Base-by-base conservation (phyloP, 2,329 filamentous ascomycete genomes). In the Teratosphaeria gauchensis region DNA sequence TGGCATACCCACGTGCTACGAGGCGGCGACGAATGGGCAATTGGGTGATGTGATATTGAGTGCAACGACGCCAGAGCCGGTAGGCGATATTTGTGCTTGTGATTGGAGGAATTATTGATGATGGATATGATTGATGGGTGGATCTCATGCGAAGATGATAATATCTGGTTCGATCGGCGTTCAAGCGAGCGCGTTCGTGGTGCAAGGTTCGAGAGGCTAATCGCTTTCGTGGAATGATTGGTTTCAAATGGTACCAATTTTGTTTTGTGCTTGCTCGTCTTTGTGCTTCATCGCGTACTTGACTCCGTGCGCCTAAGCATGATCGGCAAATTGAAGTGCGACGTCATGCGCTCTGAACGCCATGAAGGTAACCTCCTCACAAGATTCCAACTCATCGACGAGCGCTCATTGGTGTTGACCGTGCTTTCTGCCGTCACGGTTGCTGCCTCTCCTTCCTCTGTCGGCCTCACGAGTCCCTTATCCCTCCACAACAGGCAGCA, bases 1-100 rank as follows among this genome's bases (percentile, higher is more conserved):
- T 1, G 76, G 76, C 6, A 75, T 80, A 2, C 85, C 84, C 0
- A 75, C 77, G 21, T 88, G 86, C 69, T 77, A 76, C 63, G 73
- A 73, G n/a, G 42, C 19, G 59, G 72, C 68, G 31, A 65, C 64
- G 2, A 72, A 76, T 63, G 75, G 76, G 1, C 59, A 59, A 30
- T 54, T 69, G 1, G 76, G 74, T 11, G 66, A 72, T 8, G 61
- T 68, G 54, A 67, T 78, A 28, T 67, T 65, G n/a, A 65, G 66
- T 7, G 71, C 66, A 3, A 61, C 78, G 8, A 61, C 66, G 14
- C 62, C 74, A 4, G 69, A 75, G 64, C 69, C 73, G 32, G 65
- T 64, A 12, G 64, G 64, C 4, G 67, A 66, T 2, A 61, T 75
- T 48, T 81, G 79, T 66, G 71, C 71, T 8, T 81, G 79, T 67